Percentiles rank a stretch among this genome's conserved stretches.
Evolutionary conservation across 257 asterid genomes (phyloP).

Genomic region (Solanum neorickii): DNA sequence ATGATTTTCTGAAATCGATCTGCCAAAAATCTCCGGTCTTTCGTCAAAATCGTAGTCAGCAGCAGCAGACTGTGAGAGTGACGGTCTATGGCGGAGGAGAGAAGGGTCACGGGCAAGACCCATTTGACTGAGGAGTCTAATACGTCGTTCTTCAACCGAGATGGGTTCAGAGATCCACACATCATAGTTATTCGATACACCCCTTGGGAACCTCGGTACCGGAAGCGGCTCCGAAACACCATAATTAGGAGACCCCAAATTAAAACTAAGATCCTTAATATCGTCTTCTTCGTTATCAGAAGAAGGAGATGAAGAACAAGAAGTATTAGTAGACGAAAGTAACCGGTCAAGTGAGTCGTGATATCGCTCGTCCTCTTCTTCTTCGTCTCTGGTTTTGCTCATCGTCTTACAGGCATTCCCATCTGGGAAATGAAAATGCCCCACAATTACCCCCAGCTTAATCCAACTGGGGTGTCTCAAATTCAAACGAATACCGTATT

Average conservation of each 20-base stretch:
- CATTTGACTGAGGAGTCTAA: constrained; percentile 59
- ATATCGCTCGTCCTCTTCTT: background rate
- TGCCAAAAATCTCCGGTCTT: background rate
- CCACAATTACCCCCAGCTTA: constrained; percentile 38
- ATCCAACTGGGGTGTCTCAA: constrained; percentile 6
- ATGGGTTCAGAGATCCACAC: constrained; percentile 86
- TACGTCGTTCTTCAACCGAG: constrained; percentile 84
- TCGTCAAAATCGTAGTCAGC: background rate
- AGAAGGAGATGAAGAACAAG: constrained; percentile 1
- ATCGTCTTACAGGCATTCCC: constrained; percentile 25
- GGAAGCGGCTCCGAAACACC: constrained; percentile 9
- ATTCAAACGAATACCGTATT: background rate
- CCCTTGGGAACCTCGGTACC: constrained; percentile 44
- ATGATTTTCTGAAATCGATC: constrained; percentile 16
- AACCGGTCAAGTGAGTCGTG: constrained; percentile 11
- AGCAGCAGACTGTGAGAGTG: constrained; percentile 23
- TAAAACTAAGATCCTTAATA: background rate
- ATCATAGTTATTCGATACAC: constrained; percentile 53
- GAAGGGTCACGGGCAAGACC: constrained; percentile 78
- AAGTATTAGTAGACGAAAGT: constrained; percentile 5
- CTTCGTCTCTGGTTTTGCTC: constrained; percentile 37
- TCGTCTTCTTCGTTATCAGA: constrained; percentile 4
- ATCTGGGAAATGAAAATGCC: constrained; percentile 3
- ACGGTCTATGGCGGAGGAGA: constrained; percentile 48
- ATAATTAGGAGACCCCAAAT: constrained; percentile 10